These are phyloP conservation scores for Rhodocollybia butyracea DNA, from an alignment of 768 basidiomycete genomes.

Conservation along the genomic window DNA sequence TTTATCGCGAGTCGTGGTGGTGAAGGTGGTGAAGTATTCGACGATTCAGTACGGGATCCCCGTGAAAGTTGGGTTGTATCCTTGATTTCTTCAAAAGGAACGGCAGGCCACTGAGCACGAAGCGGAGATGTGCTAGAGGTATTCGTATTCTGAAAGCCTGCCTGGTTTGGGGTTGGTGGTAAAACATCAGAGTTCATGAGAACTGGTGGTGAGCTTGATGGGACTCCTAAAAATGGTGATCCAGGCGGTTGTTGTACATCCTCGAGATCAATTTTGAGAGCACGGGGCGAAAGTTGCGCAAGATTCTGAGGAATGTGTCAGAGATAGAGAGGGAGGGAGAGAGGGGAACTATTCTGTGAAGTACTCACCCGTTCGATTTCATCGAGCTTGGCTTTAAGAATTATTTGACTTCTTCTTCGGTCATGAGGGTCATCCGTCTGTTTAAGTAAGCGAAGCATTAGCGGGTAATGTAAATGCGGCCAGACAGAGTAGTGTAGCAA, in stretches of 20 bases:
- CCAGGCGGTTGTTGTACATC: constrained; percentile 28
- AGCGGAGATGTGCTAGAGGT: constrained; percentile 12
- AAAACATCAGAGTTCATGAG: constrained; percentile 26
- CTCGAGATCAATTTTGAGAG: constrained; percentile 37
- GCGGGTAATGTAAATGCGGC: no score
- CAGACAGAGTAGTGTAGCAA: no score
- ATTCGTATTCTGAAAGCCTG: constrained; percentile 11
- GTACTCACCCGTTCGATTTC: constrained; percentile 69
- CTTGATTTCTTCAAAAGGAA: constrained; percentile 29
- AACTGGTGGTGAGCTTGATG: not conserved
- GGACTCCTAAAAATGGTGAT: constrained; percentile 17
- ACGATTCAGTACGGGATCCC: constrained; percentile 6
- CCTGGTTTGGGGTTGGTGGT: constrained; percentile 29
- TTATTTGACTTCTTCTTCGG: constrained; percentile 67
- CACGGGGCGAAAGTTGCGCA: constrained; percentile 64
- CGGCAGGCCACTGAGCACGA: constrained; percentile 37
- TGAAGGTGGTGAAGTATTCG: constrained; percentile 38
- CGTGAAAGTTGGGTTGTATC: not conserved
- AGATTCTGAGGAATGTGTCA: constrained; percentile 41
- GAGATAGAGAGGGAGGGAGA: constrained; percentile 2
- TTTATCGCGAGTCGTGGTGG: constrained; percentile 66
- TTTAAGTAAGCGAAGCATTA: constrained; percentile 33
- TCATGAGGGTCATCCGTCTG: constrained; percentile 73
- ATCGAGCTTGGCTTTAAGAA: constrained; percentile 74
- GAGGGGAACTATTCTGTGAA: no score